Evolutionary conservation across 129 eudicot species (phyloP).

Genomic region (Mikania micrantha): DNA sequence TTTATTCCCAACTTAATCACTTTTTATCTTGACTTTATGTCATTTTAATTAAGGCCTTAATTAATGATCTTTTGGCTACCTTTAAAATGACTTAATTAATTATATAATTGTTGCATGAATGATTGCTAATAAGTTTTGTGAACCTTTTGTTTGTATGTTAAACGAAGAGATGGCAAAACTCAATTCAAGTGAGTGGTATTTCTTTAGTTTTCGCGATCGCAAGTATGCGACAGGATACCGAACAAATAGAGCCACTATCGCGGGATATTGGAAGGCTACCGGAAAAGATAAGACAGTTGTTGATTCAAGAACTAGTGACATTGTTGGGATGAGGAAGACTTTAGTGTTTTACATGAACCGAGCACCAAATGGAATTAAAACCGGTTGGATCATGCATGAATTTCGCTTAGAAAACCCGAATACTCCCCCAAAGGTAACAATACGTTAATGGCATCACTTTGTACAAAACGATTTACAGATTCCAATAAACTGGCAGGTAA

Average conservation of each 20-base stretch:
- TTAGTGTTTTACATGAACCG: slow-evolving; percentile 81
- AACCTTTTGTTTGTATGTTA: slow-evolving; percentile 1
- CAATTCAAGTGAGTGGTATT: slow-evolving; percentile 87
- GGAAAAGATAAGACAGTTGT: slow-evolving; percentile 72
- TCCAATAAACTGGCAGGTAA: too few relatives aligned
- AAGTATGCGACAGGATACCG: slow-evolving; percentile 89
- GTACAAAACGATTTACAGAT: too few relatives aligned
- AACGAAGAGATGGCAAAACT: slow-evolving; percentile 74
- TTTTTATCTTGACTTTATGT: slow-evolving; percentile 1
- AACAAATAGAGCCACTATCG: slow-evolving; percentile 70
- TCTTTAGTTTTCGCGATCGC: slow-evolving; percentile 94
- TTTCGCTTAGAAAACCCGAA: slow-evolving; percentile 80
- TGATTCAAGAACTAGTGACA: slow-evolving; percentile 41
- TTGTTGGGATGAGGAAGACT: slow-evolving; percentile 89
- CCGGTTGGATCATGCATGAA: slow-evolving; percentile 97
- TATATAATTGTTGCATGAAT: not conserved
- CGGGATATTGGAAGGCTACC: slow-evolving; percentile 96
- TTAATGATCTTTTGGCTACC: not conserved
- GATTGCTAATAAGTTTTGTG: not conserved
- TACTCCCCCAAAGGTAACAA: slow-evolving; percentile 69
- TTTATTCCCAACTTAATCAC: slow-evolving; percentile 1
- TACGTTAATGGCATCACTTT: too few relatives aligned
- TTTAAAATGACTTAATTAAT: not conserved
- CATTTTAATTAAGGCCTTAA: slow-evolving; percentile 10
- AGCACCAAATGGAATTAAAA: slow-evolving; percentile 91